phyloP scores from a whole-genome alignment of 306 rosid genomes.

The Albizia julibrissin region DNA sequence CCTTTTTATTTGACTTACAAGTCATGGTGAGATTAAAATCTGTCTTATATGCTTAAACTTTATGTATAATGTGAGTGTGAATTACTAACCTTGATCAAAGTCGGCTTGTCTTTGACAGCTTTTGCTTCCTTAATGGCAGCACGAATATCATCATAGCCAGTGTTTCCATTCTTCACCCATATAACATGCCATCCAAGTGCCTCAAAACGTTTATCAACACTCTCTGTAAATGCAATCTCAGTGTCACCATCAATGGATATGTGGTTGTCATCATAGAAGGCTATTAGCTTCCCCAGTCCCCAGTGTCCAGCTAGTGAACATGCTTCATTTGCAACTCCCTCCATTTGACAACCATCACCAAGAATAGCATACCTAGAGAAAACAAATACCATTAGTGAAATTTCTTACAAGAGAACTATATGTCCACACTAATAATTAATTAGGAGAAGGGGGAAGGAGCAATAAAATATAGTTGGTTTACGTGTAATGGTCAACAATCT shows the following conservation, averaged over 20 bases:
- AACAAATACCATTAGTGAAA: constrained; percentile 24
- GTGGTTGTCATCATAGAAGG: constrained; percentile 96
- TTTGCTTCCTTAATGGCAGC: constrained; percentile 97
- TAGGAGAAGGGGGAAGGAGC: neutral
- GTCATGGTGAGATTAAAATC: neutral
- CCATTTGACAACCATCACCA: constrained; percentile 99
- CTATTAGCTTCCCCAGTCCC: constrained; percentile 97
- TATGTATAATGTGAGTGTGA: neutral
- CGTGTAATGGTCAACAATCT: constrained; percentile 96
- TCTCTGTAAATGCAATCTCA: constrained; percentile 91
- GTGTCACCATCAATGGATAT: constrained; percentile 98
- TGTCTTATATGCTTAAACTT: neutral
- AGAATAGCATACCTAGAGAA: constrained; percentile 66
- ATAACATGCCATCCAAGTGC: constrained; percentile 98
- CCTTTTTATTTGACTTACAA: neutral
- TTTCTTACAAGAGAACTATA: neutral
- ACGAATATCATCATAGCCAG: constrained; percentile 89
- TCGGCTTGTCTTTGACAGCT: constrained; percentile 86
- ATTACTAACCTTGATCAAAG: constrained; percentile 81
- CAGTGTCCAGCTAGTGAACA: constrained; percentile 96
- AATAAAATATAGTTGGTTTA: constrained; percentile 39
- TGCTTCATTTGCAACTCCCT: constrained; percentile 91
- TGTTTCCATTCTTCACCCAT: constrained; percentile 99
- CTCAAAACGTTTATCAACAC: constrained; percentile 83
- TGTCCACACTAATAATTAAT: neutral